Evolutionary conservation across 108 stramenopile genomes (phyloP), one percentile per base, ranked within the genome.

Genomic region (Aurantiochytrium sp.): DNA sequence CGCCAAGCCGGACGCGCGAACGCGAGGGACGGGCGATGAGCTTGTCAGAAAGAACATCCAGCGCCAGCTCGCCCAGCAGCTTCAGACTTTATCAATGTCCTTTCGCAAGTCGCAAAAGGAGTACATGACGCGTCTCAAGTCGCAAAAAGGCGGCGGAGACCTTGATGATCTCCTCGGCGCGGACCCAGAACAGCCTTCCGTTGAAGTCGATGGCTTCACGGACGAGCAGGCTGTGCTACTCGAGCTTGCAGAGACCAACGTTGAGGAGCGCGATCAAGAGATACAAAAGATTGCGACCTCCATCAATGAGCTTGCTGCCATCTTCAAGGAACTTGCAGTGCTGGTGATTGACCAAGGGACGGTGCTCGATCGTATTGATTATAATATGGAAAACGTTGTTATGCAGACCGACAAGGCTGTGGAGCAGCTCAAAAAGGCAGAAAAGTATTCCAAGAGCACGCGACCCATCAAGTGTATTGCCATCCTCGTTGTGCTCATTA

Each of bases 311-410:
- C 91, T 99, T 35, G 96, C 97, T 6, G 88, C 95, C 4, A 98
- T 99, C 58, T 99, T 99, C 92, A 99, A 99, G 90, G 99, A 99
- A 92, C 93, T 99, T 51, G 98, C 98, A 0, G 98, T 99, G 3
- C 91, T 99, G 87, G 99, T 99, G 25, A 99, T 99, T 92, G 99
- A 99, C 92, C 99, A 99, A 90, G 99, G 99, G 4, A 99, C 99
- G 0, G 97, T 99, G 49, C 93, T 99, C 28, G 99, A 99, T 94
- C 96, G 99, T 12, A 99, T 99, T 88, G 99, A 99, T 91, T 99
- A 97, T 94, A 99, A 99, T 90, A 98, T 99, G 98, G 99, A 99
- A 92, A 96, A 97, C 51, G 98, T 98, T 44, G 97, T 99, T 6
- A 98, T 99, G 93, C 96, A 97, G 90, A 98, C 98, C 53, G 97